phyloP scores from a whole-genome alignment of 805 yeast species.

The Myxozyma mucilagina region DNA sequence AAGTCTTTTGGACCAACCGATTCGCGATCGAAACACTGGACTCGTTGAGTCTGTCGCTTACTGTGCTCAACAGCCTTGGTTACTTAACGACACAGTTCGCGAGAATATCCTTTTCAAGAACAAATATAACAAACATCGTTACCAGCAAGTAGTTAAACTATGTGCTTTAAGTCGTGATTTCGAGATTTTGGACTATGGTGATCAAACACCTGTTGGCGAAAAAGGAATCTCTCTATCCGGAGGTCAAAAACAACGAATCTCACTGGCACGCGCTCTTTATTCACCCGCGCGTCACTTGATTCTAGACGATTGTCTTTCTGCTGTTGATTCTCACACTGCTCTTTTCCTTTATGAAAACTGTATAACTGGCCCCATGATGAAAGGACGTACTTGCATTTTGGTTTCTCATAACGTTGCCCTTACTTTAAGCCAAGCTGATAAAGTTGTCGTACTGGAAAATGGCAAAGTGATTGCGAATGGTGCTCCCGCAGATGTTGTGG shows the following conservation, averaged over 20 bases:
- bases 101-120: constrained; percentile 80
- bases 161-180: constrained; percentile 88
- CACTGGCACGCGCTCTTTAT: constrained; percentile 91
- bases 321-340: constrained; percentile 96
- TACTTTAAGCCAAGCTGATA: constrained; percentile 77
- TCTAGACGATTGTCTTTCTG: constrained; percentile 92
- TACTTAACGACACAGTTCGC: constrained; percentile 82
- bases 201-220: constrained; percentile 92
- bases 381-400: constrained; percentile 79
- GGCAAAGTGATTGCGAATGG: constrained; percentile 64
- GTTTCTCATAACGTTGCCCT: constrained; percentile 94
- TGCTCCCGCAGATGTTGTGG: constrained; percentile 46
- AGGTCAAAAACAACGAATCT: constrained; percentile 96
- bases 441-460: constrained; percentile 78
- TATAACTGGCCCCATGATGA: constrained; percentile 83
- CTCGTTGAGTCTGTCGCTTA: constrained; percentile 31
- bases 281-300: constrained; percentile 79
- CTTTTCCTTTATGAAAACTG: constrained; percentile 89
- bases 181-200: constrained; percentile 84
- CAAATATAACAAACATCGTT: constrained; percentile 71
- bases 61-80: constrained; percentile 75
- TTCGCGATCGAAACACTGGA: constrained; percentile 59
- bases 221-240: constrained; percentile 96
- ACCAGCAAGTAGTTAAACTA: constrained; percentile 76
- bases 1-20: constrained; percentile 63